Evolutionary conservation across 495 filamentous ascomycete genomes (phyloP), one percentile per base, ranked within the genome.

Genomic region (Talaromyces wortmannii): DNA sequence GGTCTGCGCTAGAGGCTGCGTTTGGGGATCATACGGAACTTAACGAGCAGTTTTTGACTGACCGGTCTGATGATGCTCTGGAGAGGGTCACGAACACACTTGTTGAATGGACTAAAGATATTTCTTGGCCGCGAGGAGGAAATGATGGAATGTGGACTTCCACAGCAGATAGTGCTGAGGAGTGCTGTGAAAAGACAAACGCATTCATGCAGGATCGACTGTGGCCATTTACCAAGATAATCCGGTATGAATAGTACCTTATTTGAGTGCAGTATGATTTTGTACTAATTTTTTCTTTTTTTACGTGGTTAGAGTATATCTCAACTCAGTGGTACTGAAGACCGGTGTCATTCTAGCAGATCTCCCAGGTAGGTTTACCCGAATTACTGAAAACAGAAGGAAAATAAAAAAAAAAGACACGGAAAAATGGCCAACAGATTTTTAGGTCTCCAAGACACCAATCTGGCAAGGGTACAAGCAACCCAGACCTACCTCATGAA

Each of bases 181-280:
- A 68, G 47, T 67, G 64, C 45, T 59, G 52, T 44, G 55, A 64
- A 46, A 61, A 54, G 54, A 66, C 64, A 46, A 58, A 55, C 15
- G 31, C 53, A 0, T 67, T 68, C 31, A 67, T 63, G 57, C 45
- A 65, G 45, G 52, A 66, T 52, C 55, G 56, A 31, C 53, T 64
- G 33, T 68, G 64, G 66, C 64, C 66, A 6, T 66, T 67, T 32
- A 68, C 64, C 10, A 67, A 68, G 51, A 59, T 66, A 10, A 64
- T 68, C 31, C 61, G 63, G 65, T 66, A 55, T 23, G 61, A 4
- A 23, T 23, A 2, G 23, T 23, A 23, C 23, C 23, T 23, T 1
- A 23, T 23, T 23, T 23, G 23, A 23, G 23, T 4, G 36, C 36
- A 40, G 36, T 2, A 10, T 8, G 36, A 40, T 5, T 10, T 40